A percentile compares a stretch with the other conserved stretches of the same genome.
phyloP scores from a whole-genome alignment of 208 protist genomes.

The Acanthamoeba sp. region DNA sequence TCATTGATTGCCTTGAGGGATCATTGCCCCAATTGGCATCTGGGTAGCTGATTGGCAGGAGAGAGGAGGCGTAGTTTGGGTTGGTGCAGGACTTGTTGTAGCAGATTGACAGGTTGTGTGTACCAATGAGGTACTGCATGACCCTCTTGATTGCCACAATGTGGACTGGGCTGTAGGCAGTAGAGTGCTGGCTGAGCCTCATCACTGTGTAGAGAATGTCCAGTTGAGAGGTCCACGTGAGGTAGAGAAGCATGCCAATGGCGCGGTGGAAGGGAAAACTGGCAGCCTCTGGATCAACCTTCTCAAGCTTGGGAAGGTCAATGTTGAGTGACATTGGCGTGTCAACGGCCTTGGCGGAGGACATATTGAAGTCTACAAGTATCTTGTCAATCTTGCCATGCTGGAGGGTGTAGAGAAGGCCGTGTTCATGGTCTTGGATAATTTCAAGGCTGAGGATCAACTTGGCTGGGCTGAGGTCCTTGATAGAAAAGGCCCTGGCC shows the following conservation, averaged over 20 bases:
- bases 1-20: neutral
- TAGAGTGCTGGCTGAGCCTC: neutral
- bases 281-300: neutral
- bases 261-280: neutral
- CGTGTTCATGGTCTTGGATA: neutral
- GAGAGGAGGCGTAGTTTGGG: neutral
- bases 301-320: too few species aligned
- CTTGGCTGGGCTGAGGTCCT: constrained; percentile 7
- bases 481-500: neutral
- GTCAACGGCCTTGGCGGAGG: neutral
- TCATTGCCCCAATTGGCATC: constrained; percentile 51
- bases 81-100: neutral
- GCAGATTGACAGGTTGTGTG: neutral
- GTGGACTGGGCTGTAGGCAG: neutral
- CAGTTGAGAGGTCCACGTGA: neutral
- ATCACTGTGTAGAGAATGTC: too few species aligned
- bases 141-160: neutral
- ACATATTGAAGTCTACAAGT: neutral
- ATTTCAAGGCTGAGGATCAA: neutral
- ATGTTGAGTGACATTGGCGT: too few species aligned
- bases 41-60: neutral
- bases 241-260: constrained; percentile 4
- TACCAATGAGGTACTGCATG: too few species aligned
- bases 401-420: neutral
- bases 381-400: neutral